phyloP scores from a whole-genome alignment of 768 basidiomycete species.

The Tricholoma saponaceum region DNA sequence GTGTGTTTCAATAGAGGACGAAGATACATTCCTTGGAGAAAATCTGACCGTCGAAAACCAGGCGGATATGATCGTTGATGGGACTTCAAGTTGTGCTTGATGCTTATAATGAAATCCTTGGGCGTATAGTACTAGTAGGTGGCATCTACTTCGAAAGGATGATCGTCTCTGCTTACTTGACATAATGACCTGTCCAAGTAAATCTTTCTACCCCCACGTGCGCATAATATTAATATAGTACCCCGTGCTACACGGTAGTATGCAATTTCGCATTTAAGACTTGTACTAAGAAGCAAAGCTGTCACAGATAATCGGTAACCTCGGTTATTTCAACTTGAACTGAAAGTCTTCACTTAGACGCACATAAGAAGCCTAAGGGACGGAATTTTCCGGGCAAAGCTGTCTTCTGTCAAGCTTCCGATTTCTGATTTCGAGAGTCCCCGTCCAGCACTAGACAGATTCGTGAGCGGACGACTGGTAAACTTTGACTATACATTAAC shows the following conservation, averaged over 20 bases:
- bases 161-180: not conserved
- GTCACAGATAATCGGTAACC: too few relatives aligned
- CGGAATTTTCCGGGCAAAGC: not conserved
- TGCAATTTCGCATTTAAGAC: not conserved
- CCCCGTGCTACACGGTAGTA: too few relatives aligned
- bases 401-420: not conserved
- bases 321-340: too few relatives aligned
- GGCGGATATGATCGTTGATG: too few relatives aligned
- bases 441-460: not conserved
- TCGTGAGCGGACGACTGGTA: not conserved
- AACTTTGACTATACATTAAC: not conserved
- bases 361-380: not conserved
- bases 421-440: not conserved
- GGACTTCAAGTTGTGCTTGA: too few relatives aligned
- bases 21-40: not conserved
- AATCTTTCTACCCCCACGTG: not conserved
- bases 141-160: not conserved
- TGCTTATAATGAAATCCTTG: too few relatives aligned
- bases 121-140: too few relatives aligned
- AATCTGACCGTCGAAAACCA: too few relatives aligned
- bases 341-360: not conserved
- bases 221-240: not conserved
- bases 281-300: not conserved
- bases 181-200: not conserved
- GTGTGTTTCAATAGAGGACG: not conserved